Base-by-base conservation (phyloP, 2,329 filamentous ascomycete genomes). In the Diaporthe helianthi region DNA sequence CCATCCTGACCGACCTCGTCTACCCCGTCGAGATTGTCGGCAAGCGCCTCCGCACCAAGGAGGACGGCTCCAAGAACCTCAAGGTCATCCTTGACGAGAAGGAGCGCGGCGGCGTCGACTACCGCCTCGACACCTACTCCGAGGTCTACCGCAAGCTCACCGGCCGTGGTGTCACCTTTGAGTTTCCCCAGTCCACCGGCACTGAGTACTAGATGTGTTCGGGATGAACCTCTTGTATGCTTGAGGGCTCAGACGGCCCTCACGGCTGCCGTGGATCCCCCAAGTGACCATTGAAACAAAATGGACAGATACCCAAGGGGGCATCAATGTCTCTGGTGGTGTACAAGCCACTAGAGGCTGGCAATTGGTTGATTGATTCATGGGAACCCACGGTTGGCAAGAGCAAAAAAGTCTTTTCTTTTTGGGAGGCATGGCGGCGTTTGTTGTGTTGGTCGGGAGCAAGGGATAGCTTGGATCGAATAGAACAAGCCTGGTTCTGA, bases 21-120 rank as follows among this genome's bases (percentile, higher is more conserved):
- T 99, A 92, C 92, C 96, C 96, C 81, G 96, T 99, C 81, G 96
- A 99, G 92, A 99, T 99, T 78, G 96, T 99, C 79, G 96, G 96
- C 87, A 98, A 98, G 93, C 94, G 96, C 82, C 86, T 94, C 83
- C 93, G 96, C 85, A 98, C 96, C 88, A 95, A 97, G 88, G 95
- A 98, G 90, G 96, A 99, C 85, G 94, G 94, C 84, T 91, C 89
- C 91, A 98, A 98, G 93, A 86, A 93, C 82, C 91, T 98, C 85
- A 99, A 99, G 93, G 93, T 99, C 83, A 89, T 99, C 82, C 91
- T 99, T 72, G 96, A 99, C 85, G 96, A 98, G 93, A 99, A 99
- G 93, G 96, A 99, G 93, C 93, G 94, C 80, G 95, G 94, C 81
- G 94, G 94, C 84, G 95, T 99, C 79, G 96, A 99, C 90, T 98